Conservation (phyloP, 2,329 filamentous ascomycete species). For the Catunica adiposa region DNA sequence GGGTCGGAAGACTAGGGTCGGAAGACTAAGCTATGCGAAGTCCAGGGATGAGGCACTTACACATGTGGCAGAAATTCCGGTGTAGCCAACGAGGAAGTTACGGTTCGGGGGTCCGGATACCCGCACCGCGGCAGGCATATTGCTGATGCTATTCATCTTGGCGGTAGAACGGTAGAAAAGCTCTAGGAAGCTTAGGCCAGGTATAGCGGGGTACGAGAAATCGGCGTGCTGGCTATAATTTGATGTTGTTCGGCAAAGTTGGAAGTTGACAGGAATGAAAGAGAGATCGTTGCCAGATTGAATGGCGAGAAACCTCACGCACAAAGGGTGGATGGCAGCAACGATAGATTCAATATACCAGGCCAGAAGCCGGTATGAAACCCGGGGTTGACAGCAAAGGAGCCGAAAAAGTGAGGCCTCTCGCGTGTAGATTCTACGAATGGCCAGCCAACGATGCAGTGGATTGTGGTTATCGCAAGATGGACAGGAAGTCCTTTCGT, state of each 20-base stretch:
- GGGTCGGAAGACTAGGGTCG: not conserved
- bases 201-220: not conserved
- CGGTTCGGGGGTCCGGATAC: constrained; percentile 95
- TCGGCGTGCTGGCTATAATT: not conserved
- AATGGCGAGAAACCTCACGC: no score
- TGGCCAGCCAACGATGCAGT: no score
- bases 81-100: constrained; percentile 91
- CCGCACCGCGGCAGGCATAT: constrained; percentile 69
- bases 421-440: no score
- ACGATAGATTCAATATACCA: no score
- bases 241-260: not conserved
- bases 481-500: no score
- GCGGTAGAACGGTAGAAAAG: not conserved
- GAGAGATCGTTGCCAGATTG: no score
- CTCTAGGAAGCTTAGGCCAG: not conserved
- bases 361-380: no score
- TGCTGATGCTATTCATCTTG: not conserved
- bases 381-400: no score
- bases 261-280: not conserved
- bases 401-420: no score
- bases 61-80: constrained; percentile 91
- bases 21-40: not conserved
- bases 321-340: no score
- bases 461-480: no score
- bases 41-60: constrained; percentile 37